Conservation (phyloP, 2,329 filamentous ascomycete genomes). For the Diaporthe sp. region DNA sequence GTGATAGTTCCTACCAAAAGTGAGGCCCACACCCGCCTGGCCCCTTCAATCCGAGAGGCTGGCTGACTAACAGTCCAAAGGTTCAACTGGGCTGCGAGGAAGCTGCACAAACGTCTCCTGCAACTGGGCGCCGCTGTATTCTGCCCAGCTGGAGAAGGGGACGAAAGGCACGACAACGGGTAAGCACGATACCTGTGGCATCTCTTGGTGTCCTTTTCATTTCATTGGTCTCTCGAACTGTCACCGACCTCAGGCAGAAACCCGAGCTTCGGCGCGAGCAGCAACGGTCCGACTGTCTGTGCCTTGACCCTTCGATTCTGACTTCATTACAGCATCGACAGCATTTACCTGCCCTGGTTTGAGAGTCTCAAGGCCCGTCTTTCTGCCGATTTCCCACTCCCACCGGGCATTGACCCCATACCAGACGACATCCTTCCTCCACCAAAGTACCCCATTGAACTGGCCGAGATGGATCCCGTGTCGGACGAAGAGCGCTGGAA, state of each 20-base stretch:
- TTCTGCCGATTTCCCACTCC: constrained; percentile 77
- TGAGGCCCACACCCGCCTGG: constrained; percentile 56
- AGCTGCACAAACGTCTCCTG: constrained; percentile 85
- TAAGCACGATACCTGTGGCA: constrained; percentile 58
- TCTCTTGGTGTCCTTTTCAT: background rate
- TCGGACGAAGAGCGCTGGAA: constrained; percentile 25
- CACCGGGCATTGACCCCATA: constrained; percentile 77
- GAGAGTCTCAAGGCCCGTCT: constrained; percentile 76
- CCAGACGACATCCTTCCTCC: constrained; percentile 81
- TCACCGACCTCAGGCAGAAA: background rate
- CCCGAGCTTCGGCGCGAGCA: background rate
- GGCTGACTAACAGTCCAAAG: constrained; percentile 56
- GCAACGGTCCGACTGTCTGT: background rate
- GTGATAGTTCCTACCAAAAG: constrained; percentile 95
- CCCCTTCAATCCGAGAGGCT: background rate
- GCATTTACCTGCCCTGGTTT: constrained; percentile 84
- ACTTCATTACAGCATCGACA: constrained; percentile 75
- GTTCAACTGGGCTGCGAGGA: constrained; percentile 93
- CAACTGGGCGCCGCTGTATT: constrained; percentile 87
- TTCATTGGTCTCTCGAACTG: background rate
- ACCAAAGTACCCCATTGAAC: constrained; percentile 72
- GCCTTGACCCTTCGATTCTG: constrained; percentile 5
- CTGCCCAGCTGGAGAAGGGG: constrained; percentile 85
- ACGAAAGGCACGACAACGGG: constrained; percentile 95
- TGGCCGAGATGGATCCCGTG: constrained; percentile 38